These are phyloP conservation scores for Rhynchosporium agropyri DNA, from an alignment of 2,329 filamentous ascomycete species.

Conservation along the genomic window DNA sequence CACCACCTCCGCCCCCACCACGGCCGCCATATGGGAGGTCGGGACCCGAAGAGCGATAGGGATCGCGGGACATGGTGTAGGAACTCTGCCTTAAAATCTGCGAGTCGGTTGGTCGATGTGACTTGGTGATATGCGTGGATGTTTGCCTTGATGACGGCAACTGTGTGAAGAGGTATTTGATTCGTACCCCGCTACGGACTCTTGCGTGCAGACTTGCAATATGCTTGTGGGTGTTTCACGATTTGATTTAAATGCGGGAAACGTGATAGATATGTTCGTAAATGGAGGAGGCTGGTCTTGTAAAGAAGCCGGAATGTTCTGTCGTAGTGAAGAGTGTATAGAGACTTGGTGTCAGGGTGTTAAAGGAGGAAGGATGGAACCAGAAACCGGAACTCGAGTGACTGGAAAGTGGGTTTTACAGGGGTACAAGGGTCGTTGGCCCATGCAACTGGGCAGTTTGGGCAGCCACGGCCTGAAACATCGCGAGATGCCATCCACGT, in stretches of 20 bases:
- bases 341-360: constrained; percentile 17
- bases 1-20: constrained; percentile 36
- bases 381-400: constrained; percentile 27
- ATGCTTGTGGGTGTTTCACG: not conserved
- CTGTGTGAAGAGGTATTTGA: constrained; percentile 7
- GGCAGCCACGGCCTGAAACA: constrained; percentile 19
- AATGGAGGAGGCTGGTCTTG: constrained; percentile 26
- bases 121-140: constrained; percentile 1
- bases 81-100: not conserved
- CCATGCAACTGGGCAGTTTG: constrained; percentile 18
- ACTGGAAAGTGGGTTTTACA: constrained; percentile 16
- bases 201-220: constrained; percentile 2
- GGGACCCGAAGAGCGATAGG: constrained; percentile 40
- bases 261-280: constrained; percentile 18
- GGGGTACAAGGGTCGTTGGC: constrained; percentile 7
- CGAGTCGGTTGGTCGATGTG: not conserved
- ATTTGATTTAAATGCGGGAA: constrained; percentile 8
- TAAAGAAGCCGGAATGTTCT: constrained; percentile 28
- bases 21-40: constrained; percentile 44
- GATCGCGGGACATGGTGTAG: constrained; percentile 39
- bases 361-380: constrained; percentile 24
- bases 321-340: not conserved
- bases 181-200: constrained; percentile 17
- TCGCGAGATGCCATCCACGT: constrained; percentile 14
- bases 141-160: constrained; percentile 1